These are phyloP conservation scores for Monilinia vaccinii-corymbosi DNA, from an alignment of 2,329 filamentous ascomycete species.

Conservation along the genomic window DNA sequence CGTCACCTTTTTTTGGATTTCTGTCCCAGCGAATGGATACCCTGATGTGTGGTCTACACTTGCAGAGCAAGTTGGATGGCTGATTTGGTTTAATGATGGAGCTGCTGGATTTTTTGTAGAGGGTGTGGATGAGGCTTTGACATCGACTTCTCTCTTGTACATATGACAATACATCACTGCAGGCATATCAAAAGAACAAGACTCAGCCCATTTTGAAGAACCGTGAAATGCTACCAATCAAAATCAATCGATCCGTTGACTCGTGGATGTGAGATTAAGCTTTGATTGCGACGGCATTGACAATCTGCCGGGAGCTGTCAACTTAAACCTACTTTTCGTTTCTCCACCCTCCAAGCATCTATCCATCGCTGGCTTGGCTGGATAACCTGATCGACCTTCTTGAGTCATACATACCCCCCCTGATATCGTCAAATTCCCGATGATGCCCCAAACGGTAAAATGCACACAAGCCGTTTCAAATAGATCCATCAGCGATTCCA, in stretches of 20 bases:
- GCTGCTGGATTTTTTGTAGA: slow-evolving; percentile 10
- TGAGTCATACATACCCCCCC: background rate
- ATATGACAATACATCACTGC: slow-evolving; percentile 9
- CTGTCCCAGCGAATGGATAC: slow-evolving; percentile 17
- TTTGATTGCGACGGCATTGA: background rate
- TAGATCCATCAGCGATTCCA: background rate
- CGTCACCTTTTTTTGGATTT: slow-evolving; percentile 19
- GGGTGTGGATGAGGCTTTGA: slow-evolving; percentile 9
- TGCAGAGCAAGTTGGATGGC: slow-evolving; percentile 15
- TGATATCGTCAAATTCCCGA: background rate
- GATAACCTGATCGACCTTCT: background rate
- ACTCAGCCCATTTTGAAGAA: background rate
- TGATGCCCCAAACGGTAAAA: background rate
- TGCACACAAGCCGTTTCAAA: background rate
- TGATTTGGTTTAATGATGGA: background rate
- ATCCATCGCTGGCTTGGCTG: too few relatives aligned
- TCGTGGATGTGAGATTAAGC: background rate
- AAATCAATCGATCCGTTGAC: background rate
- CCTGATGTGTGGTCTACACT: slow-evolving; percentile 17
- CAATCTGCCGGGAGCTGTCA: background rate
- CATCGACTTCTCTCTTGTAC: slow-evolving; percentile 10
- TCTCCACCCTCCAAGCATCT: background rate
- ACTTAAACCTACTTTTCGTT: too few relatives aligned
- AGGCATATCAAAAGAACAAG: slow-evolving; percentile 1
- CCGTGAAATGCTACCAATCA: background rate